Base-by-base conservation (phyloP, 306 rosid genomes). In the Delonix regia region DNA sequence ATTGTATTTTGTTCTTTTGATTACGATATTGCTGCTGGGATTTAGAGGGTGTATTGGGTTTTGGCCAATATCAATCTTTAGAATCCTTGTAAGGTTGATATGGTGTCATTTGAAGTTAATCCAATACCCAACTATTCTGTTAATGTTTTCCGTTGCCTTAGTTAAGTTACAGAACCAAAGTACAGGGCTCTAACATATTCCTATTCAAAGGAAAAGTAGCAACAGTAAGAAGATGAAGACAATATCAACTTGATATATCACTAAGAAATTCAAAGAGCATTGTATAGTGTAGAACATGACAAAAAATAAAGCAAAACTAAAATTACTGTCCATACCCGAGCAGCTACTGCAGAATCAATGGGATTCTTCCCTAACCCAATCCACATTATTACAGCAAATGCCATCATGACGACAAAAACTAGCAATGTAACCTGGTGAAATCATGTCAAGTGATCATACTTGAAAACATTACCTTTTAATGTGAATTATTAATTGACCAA, bases 331-430 rank as follows among this genome's bases (percentile, higher is more conserved):
- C 84, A 71, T 89, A 95, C 99, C 98, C 84, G 91, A 74, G 92
- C 89, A 63, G 84, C 94, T 49, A 90, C 87, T 42, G 84, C 82
- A 78, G 97, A 88, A 83, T 95, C 87, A 87, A 88, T 81, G 77
- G 87, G 75, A 80, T 89, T 90, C 56, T 87, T 80, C 67, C 96
- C 94, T 74, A 83, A 77, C 36, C 94, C 96, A 28, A 93, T 84
- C 99, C 98, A 93, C 59, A 95, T 90, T 77, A 91, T 63, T 77
- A 88, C 88, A 81, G 99, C 92, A 88, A 88, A 89, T 25, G 86
- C 85, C 79, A 87, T 49, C 89, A 84, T 84, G 76, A 84, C 78
- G 68, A 87, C 79, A 82, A 87, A 83, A 82, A 86, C 71, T 59
- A 93, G 78, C 77, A 82, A 21, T 4, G 89, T 75, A 60, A 91